A percentile compares a stretch with the other conserved stretches of the same genome.
phyloP scores from a whole-genome alignment of 1,284 basidiomycete species.

The Schizophyllum commune region DNA sequence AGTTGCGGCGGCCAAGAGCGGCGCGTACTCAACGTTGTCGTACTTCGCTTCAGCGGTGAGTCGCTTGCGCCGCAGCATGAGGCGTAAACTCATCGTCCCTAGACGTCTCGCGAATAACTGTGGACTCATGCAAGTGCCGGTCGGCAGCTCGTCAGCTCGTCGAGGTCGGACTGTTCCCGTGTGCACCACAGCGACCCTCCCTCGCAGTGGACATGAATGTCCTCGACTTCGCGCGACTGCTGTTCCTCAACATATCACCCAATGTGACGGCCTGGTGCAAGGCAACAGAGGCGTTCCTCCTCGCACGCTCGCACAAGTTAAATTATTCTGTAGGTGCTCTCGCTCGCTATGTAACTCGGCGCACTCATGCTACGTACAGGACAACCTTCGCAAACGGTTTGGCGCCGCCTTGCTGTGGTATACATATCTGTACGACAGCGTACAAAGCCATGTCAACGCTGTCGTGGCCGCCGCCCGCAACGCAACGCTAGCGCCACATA shows the following conservation, averaged over 20 bases:
- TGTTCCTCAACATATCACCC: constrained; percentile 1
- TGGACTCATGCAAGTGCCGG: neutral
- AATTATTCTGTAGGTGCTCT: neutral
- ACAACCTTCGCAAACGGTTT: constrained; percentile 1
- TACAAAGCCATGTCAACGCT: neutral
- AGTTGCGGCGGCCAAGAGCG: neutral
- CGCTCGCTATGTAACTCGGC: no score
- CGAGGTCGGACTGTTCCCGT: constrained; percentile 1
- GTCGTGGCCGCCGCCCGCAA: no score
- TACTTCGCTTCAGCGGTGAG: constrained; percentile 1
- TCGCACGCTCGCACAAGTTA: neutral
- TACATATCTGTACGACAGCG: neutral
- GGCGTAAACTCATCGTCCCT: no score
- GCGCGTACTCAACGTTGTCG: neutral
- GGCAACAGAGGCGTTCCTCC: neutral
- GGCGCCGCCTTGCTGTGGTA: constrained; percentile 2
- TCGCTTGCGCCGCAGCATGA: neutral
- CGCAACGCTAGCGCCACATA: no score
- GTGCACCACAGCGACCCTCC: neutral
- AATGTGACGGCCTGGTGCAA: neutral
- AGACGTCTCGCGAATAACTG: neutral
- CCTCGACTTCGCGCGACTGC: neutral
- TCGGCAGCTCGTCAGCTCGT: neutral
- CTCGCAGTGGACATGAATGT: constrained; percentile 5
- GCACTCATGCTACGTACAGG: neutral